A percentile compares a stretch with the other conserved stretches of the same genome.
Conservation (phyloP, 2,329 filamentous ascomycete species). For the Colletotrichum godetiae region DNA sequence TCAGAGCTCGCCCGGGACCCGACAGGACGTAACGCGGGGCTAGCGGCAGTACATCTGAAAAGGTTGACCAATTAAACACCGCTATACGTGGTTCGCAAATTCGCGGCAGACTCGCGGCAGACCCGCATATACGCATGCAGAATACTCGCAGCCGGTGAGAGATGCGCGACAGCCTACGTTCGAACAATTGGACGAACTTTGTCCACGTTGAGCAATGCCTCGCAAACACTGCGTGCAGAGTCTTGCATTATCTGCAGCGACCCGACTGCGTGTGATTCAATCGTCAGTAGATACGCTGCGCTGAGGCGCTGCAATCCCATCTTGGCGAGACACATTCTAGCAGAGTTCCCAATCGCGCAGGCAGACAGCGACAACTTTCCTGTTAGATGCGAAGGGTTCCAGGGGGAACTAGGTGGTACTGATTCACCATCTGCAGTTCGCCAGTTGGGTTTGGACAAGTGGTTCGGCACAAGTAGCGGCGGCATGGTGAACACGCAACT, state of each 20-base stretch:
- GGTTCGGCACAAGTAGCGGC: no score
- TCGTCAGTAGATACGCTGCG: background rate
- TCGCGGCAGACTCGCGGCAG: no score
- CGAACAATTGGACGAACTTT: background rate
- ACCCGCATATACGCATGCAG: background rate
- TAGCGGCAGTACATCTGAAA: background rate
- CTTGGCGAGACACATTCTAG: background rate
- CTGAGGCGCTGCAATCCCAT: background rate
- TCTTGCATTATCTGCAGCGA: background rate
- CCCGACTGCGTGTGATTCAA: background rate
- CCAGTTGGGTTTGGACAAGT: no score
- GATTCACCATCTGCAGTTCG: no score
- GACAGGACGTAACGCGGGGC: background rate
- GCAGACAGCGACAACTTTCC: background rate
- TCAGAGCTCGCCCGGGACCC: background rate
- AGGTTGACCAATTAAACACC: background rate
- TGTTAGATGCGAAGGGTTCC: no score
- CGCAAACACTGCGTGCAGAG: background rate
- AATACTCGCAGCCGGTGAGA: background rate
- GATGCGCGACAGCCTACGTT: background rate
- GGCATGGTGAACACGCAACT: no score
- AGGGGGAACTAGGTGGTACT: no score
- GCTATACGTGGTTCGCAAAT: background rate
- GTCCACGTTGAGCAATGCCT: background rate
- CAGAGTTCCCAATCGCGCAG: background rate